phyloP scores from a whole-genome alignment of 148 eudicot species.

The Cornus suecica region DNA sequence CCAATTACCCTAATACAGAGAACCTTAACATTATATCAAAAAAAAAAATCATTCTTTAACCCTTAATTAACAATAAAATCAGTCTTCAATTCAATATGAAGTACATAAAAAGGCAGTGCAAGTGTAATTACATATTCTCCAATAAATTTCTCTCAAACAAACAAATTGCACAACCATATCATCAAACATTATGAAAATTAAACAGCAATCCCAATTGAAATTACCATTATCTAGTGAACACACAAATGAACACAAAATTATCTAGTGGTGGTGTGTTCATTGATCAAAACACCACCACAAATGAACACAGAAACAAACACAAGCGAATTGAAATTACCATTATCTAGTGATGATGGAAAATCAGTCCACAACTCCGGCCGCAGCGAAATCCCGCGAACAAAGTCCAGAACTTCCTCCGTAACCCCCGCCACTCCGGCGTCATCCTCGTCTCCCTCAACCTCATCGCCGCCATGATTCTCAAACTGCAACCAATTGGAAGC shows the following conservation, averaged over 20 bases:
- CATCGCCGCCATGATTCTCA: neutral
- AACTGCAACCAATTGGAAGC: constrained; percentile 50
- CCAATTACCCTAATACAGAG: neutral
- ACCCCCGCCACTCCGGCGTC: constrained; percentile 13
- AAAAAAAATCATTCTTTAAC: too few relatives aligned
- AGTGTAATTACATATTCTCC: too few relatives aligned
- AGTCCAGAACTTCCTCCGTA: constrained; percentile 17
- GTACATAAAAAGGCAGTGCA: too few relatives aligned
- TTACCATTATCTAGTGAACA: too few relatives aligned
- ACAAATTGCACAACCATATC: neutral
- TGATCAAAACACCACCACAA: neutral
- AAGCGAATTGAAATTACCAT: constrained; percentile 4
- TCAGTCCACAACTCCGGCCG: constrained; percentile 15
- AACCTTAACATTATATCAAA: neutral
- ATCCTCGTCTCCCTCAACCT: constrained; percentile 4
- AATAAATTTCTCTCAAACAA: too few relatives aligned
- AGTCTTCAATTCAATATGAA: too few relatives aligned
- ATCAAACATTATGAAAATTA: too few relatives aligned
- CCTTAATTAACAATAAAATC: neutral
- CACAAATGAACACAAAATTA: too few relatives aligned
- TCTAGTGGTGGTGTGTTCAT: too few relatives aligned
- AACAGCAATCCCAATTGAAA: neutral
- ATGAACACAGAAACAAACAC: neutral
- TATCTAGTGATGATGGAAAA: constrained; percentile 10
- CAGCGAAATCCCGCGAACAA: constrained; percentile 9